Evolutionary conservation across 192 early-diverging fungal species (phyloP).

Genomic region (Coemansia interrupta): DNA sequence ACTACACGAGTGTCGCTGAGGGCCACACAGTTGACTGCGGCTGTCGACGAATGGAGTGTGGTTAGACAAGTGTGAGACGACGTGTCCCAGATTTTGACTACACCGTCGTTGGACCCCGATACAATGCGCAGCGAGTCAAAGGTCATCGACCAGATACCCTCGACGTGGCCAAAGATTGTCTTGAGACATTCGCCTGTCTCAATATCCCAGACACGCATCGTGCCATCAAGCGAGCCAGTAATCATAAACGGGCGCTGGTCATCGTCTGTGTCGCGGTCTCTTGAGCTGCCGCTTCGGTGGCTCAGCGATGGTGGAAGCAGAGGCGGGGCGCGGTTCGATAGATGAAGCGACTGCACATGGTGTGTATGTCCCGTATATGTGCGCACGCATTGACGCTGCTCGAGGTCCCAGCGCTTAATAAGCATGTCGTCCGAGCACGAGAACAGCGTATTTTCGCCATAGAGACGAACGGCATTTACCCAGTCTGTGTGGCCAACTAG

Average conservation of each 20-base stretch:
- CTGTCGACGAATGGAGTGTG: slow-evolving; percentile 62
- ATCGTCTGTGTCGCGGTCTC: slow-evolving; percentile 4
- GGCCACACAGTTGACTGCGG: slow-evolving; percentile 74
- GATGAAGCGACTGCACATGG: slow-evolving; percentile 66
- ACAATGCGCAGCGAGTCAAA: slow-evolving; percentile 74
- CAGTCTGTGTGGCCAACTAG: slow-evolving; percentile 84
- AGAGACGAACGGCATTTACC: slow-evolving; percentile 88
- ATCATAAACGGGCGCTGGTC: slow-evolving; percentile 58
- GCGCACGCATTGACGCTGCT: slow-evolving; percentile 63
- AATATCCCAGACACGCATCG: slow-evolving; percentile 89
- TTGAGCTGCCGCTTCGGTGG: neutral
- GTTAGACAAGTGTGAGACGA: slow-evolving; percentile 65
- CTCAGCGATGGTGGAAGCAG: slow-evolving; percentile 9
- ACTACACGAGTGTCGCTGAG: slow-evolving; percentile 86
- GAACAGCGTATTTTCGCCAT: slow-evolving; percentile 62
- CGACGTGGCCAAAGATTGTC: slow-evolving; percentile 76
- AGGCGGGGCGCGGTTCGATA: slow-evolving; percentile 24
- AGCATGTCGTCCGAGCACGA: slow-evolving; percentile 89
- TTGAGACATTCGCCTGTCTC: slow-evolving; percentile 71
- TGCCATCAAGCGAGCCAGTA: slow-evolving; percentile 81
- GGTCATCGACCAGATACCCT: slow-evolving; percentile 78
- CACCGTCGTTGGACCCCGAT: slow-evolving; percentile 64
- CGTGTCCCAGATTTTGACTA: slow-evolving; percentile 75
- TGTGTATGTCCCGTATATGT: slow-evolving; percentile 69
- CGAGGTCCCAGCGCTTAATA: slow-evolving; percentile 80